phyloP scores from a whole-genome alignment of 768 basidiomycete genomes.

The Fistulinella prunicolor region DNA sequence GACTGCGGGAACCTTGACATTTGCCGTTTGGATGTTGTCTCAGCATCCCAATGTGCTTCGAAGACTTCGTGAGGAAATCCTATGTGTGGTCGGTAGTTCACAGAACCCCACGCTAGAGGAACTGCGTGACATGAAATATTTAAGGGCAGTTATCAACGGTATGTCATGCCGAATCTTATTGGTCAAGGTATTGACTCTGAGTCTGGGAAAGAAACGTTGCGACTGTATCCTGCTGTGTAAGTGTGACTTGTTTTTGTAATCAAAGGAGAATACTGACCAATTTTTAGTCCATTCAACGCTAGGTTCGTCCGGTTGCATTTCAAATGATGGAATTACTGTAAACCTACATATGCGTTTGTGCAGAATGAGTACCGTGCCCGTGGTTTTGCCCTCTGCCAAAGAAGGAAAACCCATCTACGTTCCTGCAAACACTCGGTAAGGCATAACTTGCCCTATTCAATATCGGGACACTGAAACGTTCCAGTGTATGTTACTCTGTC shows the following conservation, averaged over 20 bases:
- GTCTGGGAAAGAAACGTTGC: constrained; percentile 27
- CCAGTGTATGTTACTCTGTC: constrained; percentile 45
- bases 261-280: no score
- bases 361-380: constrained; percentile 24
- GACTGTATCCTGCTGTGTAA: constrained; percentile 32
- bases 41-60: constrained; percentile 27
- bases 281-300: constrained; percentile 25
- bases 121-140: constrained; percentile 37
- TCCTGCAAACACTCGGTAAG: constrained; percentile 31
- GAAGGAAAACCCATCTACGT: constrained; percentile 31
- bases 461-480: neutral
- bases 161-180: constrained; percentile 1
- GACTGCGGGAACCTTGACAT: constrained; percentile 33
- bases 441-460: neutral
- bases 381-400: constrained; percentile 22
- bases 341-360: neutral
- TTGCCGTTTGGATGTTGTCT: constrained; percentile 27
- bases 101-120: constrained; percentile 31
- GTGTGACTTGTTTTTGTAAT: no score
- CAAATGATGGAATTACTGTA: no score
- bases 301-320: constrained; percentile 7
- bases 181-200: neutral
- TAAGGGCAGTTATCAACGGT: constrained; percentile 40
- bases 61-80: constrained; percentile 32
- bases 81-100: constrained; percentile 25